phyloP scores from a whole-genome alignment of 352 stramenopile species.

The Phytophthora hybrid region DNA sequence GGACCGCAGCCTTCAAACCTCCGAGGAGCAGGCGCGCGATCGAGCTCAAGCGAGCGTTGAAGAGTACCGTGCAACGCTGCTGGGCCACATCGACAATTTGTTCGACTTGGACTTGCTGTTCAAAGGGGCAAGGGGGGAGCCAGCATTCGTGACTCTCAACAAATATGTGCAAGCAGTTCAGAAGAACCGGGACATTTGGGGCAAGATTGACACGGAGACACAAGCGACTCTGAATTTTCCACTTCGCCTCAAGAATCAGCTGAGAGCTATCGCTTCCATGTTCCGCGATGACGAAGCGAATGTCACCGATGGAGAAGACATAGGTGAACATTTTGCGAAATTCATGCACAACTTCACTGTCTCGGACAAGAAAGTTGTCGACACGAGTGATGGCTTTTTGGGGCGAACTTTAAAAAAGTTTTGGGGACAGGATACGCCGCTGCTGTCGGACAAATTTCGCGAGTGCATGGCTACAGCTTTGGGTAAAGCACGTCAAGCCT shows the following conservation, averaged over 20 bases:
- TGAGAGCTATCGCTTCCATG: slow-evolving; percentile 28
- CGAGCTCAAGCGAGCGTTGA: slow-evolving; percentile 27
- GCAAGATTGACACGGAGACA: slow-evolving; percentile 13
- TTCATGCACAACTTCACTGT: slow-evolving; percentile 29
- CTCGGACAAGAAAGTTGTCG: no score
- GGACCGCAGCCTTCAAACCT: slow-evolving; percentile 26
- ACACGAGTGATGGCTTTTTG: no score
- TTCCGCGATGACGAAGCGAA: slow-evolving; percentile 18
- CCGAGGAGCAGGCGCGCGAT: slow-evolving; percentile 33
- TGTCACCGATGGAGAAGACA: background rate
- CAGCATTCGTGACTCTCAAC: slow-evolving; percentile 22
- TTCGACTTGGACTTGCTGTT: slow-evolving; percentile 49
- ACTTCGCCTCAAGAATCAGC: slow-evolving; percentile 43
- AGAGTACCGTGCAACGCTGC: slow-evolving; percentile 27
- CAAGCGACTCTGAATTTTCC: slow-evolving; percentile 29
- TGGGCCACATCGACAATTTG: slow-evolving; percentile 27
- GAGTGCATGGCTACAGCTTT: slow-evolving; percentile 28
- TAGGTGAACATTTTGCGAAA: slow-evolving; percentile 10
- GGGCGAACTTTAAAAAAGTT: no score
- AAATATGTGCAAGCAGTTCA: slow-evolving; percentile 28
- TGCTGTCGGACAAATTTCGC: slow-evolving; percentile 26
- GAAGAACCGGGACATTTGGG: slow-evolving; percentile 25
- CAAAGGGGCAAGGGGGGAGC: slow-evolving; percentile 12
- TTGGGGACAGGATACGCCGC: no score
- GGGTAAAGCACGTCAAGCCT: slow-evolving; percentile 20